Conservation (phyloP, 768 basidiomycete species). For the Amyloporia xantha region DNA sequence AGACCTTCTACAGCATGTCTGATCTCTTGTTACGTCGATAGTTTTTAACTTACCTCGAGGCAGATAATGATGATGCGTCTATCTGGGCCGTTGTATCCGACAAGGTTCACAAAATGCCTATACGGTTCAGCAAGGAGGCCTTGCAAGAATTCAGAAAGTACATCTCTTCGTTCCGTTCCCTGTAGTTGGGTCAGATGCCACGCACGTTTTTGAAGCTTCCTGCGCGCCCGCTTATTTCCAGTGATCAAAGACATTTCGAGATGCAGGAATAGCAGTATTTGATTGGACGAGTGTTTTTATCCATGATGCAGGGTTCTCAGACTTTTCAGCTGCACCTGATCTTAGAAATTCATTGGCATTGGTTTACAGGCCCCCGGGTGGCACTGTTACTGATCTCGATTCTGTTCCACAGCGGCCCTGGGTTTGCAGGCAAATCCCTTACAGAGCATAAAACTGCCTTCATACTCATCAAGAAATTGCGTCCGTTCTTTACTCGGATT, state of each 20-base stretch:
- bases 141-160: slow-evolving; percentile 35
- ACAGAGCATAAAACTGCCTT: slow-evolving; percentile 42
- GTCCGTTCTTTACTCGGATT: slow-evolving; percentile 44
- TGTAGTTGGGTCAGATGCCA: too few species aligned
- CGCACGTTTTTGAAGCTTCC: too few species aligned
- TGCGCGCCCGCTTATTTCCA: too few species aligned
- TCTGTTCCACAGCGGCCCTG: slow-evolving; percentile 7
- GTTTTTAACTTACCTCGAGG: slow-evolving; percentile 48
- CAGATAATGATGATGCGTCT: slow-evolving; percentile 28
- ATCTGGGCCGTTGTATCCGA: slow-evolving; percentile 66
- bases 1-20: background rate
- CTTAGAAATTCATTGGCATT: too few species aligned
- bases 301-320: too few species aligned
- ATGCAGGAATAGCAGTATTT: too few species aligned
- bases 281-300: too few species aligned
- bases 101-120: slow-evolving; percentile 40
- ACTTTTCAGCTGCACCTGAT: too few species aligned
- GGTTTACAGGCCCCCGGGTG: too few species aligned
- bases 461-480: slow-evolving; percentile 43
- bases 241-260: too few species aligned
- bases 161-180: slow-evolving; percentile 5
- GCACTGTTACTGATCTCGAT: too few species aligned
- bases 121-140: slow-evolving; percentile 50
- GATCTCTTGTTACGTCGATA: slow-evolving; percentile 15
- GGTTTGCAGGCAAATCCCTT: slow-evolving; percentile 25